Percentiles rank a stretch among this genome's conserved stretches.
Conservation (phyloP, 805 yeast genomes). For the Lachancea nothofagi region DNA sequence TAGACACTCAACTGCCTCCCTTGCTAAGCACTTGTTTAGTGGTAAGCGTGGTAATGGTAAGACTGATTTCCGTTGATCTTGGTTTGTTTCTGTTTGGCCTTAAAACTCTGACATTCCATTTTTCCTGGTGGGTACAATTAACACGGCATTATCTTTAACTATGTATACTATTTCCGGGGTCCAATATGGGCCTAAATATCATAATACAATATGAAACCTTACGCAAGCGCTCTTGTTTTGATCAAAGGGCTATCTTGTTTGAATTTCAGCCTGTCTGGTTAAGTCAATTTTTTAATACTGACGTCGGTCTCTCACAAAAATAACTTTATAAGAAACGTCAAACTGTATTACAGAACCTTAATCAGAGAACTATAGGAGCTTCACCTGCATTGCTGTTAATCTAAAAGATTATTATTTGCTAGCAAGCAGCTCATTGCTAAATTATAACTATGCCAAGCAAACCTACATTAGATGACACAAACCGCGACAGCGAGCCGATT, state of each 20-base stretch:
- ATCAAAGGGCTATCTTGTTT: no score
- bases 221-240: neutral
- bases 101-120: conserved; percentile 1
- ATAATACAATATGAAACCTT: no score
- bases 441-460: neutral
- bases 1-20: conserved; percentile 75
- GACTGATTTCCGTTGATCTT: conserved; percentile 74
- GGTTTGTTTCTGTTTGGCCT: neutral
- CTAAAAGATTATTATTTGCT: no score
- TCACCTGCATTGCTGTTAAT: neutral
- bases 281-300: neutral
- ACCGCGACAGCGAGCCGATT: neutral
- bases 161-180: conserved; percentile 7
- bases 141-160: conserved; percentile 4
- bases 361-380: neutral
- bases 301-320: no score
- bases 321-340: no score
- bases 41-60: conserved; percentile 97
- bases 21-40: conserved; percentile 90
- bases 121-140: conserved; percentile 2
- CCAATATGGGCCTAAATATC: conserved; percentile 1
- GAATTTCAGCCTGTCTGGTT: neutral
- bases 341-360: neutral
- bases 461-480: neutral
- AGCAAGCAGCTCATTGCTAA: no score